A percentile compares a stretch with the other conserved stretches of the same genome.
Evolutionary conservation across 495 filamentous ascomycete species (phyloP).

Genomic region (Aspergillus asperescens): DNA sequence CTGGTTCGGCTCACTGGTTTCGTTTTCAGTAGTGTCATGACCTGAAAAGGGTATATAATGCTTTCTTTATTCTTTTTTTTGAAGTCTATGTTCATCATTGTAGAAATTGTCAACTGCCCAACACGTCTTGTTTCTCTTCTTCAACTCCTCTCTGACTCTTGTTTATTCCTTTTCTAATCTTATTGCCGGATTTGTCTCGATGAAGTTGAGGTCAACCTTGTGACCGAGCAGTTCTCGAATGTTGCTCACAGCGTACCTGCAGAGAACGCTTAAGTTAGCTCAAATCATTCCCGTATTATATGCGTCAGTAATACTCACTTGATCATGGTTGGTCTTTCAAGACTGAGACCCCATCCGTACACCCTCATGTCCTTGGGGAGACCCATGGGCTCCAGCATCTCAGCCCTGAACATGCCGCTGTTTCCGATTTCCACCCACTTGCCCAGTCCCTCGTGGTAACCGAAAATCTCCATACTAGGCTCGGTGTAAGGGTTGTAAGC

Average conservation of each 20-base stretch:
- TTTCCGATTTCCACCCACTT: slow-evolving; percentile 98
- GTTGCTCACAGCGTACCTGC: slow-evolving; percentile 68
- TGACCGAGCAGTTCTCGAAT: slow-evolving; percentile 83
- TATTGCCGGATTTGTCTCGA: slow-evolving; percentile 77
- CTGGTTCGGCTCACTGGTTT: no score
- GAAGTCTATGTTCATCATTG: slow-evolving; percentile 13
- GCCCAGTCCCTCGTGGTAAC: slow-evolving; percentile 79
- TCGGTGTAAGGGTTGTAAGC: slow-evolving; percentile 99
- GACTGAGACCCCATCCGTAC: slow-evolving; percentile 84
- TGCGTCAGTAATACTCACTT: slow-evolving; percentile 48
- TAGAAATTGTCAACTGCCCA: slow-evolving; percentile 1
- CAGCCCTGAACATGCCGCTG: slow-evolving; percentile 94
- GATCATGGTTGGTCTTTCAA: slow-evolving; percentile 98
- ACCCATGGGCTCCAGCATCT: slow-evolving; percentile 90
- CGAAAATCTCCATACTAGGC: slow-evolving; percentile 94
- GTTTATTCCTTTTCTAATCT: slow-evolving; percentile 70
- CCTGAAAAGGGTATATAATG: slow-evolving; percentile 12
- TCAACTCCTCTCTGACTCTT: no score
- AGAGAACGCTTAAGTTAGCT: neutral
- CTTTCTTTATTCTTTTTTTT: slow-evolving; percentile 6
- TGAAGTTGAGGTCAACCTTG: slow-evolving; percentile 76
- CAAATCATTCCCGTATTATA: neutral
- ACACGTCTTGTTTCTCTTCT: neutral
- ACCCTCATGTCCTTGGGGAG: slow-evolving; percentile 81
- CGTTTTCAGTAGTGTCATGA: neutral